Conservation (phyloP, 1,284 basidiomycete genomes). For the Bothia castanella region DNA sequence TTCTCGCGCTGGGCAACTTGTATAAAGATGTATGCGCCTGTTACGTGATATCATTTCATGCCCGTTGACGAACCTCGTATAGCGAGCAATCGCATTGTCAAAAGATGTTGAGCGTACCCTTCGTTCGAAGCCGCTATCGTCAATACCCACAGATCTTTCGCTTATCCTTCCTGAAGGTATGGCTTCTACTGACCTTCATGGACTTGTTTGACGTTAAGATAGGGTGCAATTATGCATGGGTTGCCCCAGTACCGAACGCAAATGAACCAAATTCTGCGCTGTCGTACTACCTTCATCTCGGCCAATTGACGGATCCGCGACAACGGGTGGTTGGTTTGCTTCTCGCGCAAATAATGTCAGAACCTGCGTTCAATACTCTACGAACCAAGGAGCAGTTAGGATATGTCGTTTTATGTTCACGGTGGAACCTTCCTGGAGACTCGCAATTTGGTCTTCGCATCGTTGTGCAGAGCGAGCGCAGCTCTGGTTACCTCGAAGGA, state of each 20-base stretch:
- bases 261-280: conserved; percentile 86
- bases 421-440: conserved; percentile 54
- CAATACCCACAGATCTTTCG: conserved; percentile 41
- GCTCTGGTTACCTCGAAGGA: conserved; percentile 80
- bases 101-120: conserved; percentile 73
- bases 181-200: conserved; percentile 7
- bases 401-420: conserved; percentile 74
- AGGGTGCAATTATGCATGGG: conserved; percentile 74
- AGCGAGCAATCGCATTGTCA: conserved; percentile 77
- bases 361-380: conserved; percentile 91
- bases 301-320: conserved; percentile 54
- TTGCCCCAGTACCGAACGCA: conserved; percentile 72
- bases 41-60: not conserved
- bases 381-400: conserved; percentile 98
- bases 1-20: conserved; percentile 85
- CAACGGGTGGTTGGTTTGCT: conserved; percentile 58
- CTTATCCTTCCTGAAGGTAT: conserved; percentile 68
- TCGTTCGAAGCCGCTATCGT: conserved; percentile 50
- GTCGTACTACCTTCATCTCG: conserved; percentile 77
- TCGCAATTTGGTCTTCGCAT: conserved; percentile 81
- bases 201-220: conserved; percentile 13
- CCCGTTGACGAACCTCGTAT: conserved; percentile 13
- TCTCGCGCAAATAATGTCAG: conserved; percentile 74
- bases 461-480: conserved; percentile 87
- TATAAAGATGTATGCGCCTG: conserved; percentile 60